Evolutionary conservation across 441 rosid species (phyloP).

Genomic region (Euphorbia corollata): DNA sequence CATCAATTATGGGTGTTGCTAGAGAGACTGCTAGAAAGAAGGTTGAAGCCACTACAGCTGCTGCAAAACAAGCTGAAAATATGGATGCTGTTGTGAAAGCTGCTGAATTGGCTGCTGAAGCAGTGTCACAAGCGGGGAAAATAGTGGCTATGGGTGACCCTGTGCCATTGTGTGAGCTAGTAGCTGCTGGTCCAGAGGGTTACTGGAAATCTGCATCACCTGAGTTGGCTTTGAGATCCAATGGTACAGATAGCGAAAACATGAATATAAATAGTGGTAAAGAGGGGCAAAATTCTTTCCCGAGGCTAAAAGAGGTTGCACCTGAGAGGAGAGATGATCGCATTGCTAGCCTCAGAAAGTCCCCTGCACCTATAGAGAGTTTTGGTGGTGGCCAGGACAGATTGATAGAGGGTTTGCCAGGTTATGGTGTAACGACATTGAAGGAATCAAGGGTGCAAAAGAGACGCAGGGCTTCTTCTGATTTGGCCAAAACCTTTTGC

Average conservation of each 20-base stretch:
- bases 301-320: conserved; percentile 29
- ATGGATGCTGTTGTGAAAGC: conserved; percentile 89
- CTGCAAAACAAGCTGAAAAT: conserved; percentile 88
- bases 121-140: conserved; percentile 91
- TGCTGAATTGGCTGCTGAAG: conserved; percentile 93
- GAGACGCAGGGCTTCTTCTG: conserved; percentile 38
- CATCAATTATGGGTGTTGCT: conserved; percentile 64
- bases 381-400: conserved; percentile 34
- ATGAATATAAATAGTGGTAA: conserved; percentile 15
- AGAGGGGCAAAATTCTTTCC: conserved; percentile 22
- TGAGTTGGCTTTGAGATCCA: conserved; percentile 29
- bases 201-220: conserved; percentile 56
- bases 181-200: conserved; percentile 64
- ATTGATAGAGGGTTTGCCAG: conserved; percentile 34
- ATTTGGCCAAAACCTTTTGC: conserved; percentile 32
- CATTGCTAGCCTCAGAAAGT: conserved; percentile 29
- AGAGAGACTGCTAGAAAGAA: conserved; percentile 86
- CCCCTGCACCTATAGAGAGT: conserved; percentile 30
- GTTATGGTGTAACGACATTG: conserved; percentile 33
- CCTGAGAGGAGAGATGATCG: conserved; percentile 28
- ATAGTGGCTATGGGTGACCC: conserved; percentile 85
- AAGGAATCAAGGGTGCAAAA: conserved; percentile 42
- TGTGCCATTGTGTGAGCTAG: conserved; percentile 50
- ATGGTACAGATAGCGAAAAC: conserved; percentile 25
- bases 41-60: conserved; percentile 91